Conservation (phyloP, 1,284 basidiomycete species). For the Heterobasidion irregulare region DNA sequence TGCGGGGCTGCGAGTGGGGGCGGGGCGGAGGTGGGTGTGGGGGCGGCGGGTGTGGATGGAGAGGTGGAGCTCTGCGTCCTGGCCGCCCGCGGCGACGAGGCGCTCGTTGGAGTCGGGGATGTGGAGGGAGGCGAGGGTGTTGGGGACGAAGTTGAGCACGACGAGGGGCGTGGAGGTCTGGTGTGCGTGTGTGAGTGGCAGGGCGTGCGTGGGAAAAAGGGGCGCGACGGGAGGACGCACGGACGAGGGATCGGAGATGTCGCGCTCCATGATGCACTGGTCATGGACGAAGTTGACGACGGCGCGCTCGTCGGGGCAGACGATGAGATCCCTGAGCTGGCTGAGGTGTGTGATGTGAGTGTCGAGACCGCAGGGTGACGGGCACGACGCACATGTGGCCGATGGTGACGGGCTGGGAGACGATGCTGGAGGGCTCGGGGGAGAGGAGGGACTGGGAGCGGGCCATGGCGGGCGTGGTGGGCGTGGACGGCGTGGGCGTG, state of each 20-base stretch:
- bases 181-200: not conserved
- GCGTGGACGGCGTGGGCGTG: not conserved
- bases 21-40: conserved; percentile 1
- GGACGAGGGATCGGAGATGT: conserved; percentile 39
- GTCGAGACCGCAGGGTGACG: conserved; percentile 1
- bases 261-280: conserved; percentile 56
- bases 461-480: conserved; percentile 2
- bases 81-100: conserved; percentile 78
- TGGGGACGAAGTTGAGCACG: conserved; percentile 53
- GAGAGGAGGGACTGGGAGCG: conserved; percentile 11
- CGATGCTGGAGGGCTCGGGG: conserved; percentile 9
- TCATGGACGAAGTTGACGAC: conserved; percentile 59
- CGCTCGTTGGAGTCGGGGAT: conserved; percentile 45
- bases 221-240: conserved; percentile 42
- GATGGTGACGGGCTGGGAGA: conserved; percentile 35
- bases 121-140: conserved; percentile 58
- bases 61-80: conserved; percentile 72
- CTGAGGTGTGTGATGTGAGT: conserved; percentile 26
- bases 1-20: conserved; percentile 18
- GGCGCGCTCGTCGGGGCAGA: conserved; percentile 63
- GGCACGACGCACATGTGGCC: conserved; percentile 57
- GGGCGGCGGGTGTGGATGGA: conserved; percentile 35
- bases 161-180: conserved; percentile 45
- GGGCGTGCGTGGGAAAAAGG: too few species aligned
- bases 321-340: conserved; percentile 68